Evolutionary conservation across 208 protist genomes (phyloP).

Genomic region (Crithidia bombi): DNA sequence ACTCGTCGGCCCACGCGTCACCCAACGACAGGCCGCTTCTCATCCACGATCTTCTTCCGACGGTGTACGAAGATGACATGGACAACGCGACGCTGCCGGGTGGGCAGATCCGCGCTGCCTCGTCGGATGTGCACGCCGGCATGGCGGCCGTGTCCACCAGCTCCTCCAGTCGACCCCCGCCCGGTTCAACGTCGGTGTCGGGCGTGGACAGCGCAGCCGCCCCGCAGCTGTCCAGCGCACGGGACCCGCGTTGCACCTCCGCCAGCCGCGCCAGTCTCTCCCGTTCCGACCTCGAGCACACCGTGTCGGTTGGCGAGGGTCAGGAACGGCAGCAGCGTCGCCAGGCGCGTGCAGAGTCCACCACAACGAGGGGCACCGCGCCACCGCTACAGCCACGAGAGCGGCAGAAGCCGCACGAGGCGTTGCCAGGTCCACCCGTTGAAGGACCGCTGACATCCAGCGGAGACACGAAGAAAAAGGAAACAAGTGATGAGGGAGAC

Average conservation of each 20-base stretch:
- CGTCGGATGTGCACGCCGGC: background rate
- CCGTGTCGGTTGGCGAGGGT: slow-evolving; percentile 13
- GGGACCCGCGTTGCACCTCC: background rate
- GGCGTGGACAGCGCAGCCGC: background rate
- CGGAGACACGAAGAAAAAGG: no score
- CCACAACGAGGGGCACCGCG: background rate
- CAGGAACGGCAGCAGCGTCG: slow-evolving; percentile 16
- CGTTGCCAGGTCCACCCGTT: no score
- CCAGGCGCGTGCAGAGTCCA: background rate
- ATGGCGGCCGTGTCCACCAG: background rate
- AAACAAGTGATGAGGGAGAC: no score
- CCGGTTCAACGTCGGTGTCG: background rate
- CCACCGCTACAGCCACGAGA: background rate
- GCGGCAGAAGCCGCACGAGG: no score
- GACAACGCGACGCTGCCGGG: background rate
- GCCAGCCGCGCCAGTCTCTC: slow-evolving; percentile 3
- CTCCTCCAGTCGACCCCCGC: slow-evolving; percentile 5
- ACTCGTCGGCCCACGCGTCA: background rate
- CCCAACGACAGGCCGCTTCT: background rate
- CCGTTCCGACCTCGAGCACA: slow-evolving; percentile 23
- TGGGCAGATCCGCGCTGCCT: background rate
- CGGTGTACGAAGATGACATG: background rate
- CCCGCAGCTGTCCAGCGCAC: background rate
- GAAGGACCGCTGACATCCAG: no score
- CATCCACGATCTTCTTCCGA: background rate